Evolutionary conservation across 2,329 filamentous ascomycete genomes (phyloP).

Genomic region (Pseudocercospora eumusae): DNA sequence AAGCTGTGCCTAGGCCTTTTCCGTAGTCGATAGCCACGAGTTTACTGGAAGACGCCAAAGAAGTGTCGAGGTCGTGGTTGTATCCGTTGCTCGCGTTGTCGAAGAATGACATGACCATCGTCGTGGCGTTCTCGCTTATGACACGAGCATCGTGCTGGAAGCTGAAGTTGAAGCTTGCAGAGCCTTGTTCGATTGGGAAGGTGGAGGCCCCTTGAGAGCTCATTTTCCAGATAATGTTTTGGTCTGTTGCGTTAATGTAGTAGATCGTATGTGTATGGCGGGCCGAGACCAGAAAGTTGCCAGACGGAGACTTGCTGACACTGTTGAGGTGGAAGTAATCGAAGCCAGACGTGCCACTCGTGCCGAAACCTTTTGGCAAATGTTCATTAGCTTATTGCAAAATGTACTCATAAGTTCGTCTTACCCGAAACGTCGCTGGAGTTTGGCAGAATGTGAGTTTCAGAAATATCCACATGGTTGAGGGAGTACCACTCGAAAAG

Average conservation of each 20-base stretch:
- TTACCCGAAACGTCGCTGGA: conserved; percentile 46
- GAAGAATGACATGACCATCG: conserved; percentile 17
- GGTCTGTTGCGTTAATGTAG: conserved; percentile 38
- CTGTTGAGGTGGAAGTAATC: conserved; percentile 60
- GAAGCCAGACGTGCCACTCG: background rate
- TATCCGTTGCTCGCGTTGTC: conserved; percentile 32
- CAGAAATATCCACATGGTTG: conserved; percentile 41
- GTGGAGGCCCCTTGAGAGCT: conserved; percentile 22
- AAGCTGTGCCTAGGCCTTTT: conserved; percentile 1
- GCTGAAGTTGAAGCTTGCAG: conserved; percentile 40
- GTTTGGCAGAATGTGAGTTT: conserved; percentile 35
- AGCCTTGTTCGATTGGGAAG: background rate
- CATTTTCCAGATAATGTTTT: conserved; percentile 42
- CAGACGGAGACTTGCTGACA: conserved; percentile 53
- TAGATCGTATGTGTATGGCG: conserved; percentile 44
- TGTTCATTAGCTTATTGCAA: background rate
- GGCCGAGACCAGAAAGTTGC: conserved; percentile 51
- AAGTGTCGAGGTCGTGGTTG: conserved; percentile 16
- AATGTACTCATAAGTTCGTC: background rate
- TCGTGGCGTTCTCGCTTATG: conserved; percentile 1
- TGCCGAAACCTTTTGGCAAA: background rate
- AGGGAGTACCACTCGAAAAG: conserved; percentile 41
- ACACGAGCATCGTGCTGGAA: conserved; percentile 54
- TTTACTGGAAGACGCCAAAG: conserved; percentile 29
- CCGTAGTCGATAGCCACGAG: conserved; percentile 31